Evolutionary conservation across 139 green algal species (phyloP).

Genomic region (Asterochloris sp.): DNA sequence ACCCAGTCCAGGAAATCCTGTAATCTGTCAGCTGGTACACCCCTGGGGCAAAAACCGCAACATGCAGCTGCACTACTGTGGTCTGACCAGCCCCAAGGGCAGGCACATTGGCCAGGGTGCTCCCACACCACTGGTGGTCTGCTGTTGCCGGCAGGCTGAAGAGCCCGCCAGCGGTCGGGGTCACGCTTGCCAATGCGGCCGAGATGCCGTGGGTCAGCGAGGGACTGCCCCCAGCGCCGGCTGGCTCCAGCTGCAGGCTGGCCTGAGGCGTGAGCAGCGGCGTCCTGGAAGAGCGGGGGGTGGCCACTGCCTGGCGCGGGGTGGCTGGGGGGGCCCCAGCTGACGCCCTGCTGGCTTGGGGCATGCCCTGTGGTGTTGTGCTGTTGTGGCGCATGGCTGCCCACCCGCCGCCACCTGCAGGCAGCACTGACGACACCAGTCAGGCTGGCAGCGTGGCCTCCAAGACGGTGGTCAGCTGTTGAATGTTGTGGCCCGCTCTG

Average conservation of each 20-base stretch:
- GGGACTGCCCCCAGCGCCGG: not conserved
- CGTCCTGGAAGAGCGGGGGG: not conserved
- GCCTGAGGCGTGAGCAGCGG: not conserved
- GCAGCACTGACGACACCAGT: too few relatives aligned
- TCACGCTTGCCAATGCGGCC: not conserved
- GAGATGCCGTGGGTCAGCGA: not conserved
- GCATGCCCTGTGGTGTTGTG: too few relatives aligned
- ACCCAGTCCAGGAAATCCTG: conserved; percentile 10
- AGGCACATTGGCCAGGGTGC: not conserved
- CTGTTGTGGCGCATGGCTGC: too few relatives aligned
- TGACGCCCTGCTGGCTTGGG: too few relatives aligned
- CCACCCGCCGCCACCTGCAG: too few relatives aligned
- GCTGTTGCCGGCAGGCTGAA: not conserved
- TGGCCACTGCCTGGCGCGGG: not conserved
- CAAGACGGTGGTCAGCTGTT: too few relatives aligned
- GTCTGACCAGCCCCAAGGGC: not conserved
- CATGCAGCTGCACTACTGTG: conserved; percentile 2
- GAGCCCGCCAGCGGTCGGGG: not conserved
- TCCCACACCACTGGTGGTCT: not conserved
- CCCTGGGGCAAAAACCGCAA: conserved; percentile 7
- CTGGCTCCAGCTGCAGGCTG: not conserved
- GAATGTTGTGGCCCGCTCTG: too few relatives aligned
- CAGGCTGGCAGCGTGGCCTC: too few relatives aligned
- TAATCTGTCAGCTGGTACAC: conserved; percentile 17
- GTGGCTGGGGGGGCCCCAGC: not conserved